These are phyloP conservation scores for Kluyveromyces nonfermentans DNA, from an alignment of 805 yeast genomes.

Conservation along the genomic window DNA sequence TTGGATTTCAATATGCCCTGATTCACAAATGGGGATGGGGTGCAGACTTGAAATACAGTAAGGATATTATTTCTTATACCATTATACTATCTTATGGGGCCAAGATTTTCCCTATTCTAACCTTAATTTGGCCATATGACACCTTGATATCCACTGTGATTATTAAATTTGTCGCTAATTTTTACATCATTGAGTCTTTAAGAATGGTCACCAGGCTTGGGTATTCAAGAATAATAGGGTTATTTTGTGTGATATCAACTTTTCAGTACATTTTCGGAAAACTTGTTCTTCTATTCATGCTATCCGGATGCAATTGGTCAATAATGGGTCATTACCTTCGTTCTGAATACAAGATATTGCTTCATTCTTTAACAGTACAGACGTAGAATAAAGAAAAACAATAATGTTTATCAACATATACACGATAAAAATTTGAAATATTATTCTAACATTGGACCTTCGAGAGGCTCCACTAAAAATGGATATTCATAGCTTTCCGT, in stretches of 20 bases:
- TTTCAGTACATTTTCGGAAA: slow-evolving; percentile 15
- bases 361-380: not conserved
- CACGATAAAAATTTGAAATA: not conserved
- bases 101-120: slow-evolving; percentile 78
- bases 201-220: slow-evolving; percentile 33
- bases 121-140: slow-evolving; percentile 96
- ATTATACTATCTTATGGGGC: slow-evolving; percentile 69
- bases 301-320: slow-evolving; percentile 11
- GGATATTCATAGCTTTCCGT: slow-evolving; percentile 67
- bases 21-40: slow-evolving; percentile 25
- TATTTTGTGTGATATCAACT: slow-evolving; percentile 14
- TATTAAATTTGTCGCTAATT: slow-evolving; percentile 50
- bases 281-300: slow-evolving; percentile 13
- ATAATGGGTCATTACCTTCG: not conserved
- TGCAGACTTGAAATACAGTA: slow-evolving; percentile 14
- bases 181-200: slow-evolving; percentile 59
- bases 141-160: slow-evolving; percentile 53
- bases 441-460: slow-evolving; percentile 72
- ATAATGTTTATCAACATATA: not conserved
- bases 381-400: not conserved
- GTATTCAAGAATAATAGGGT: slow-evolving; percentile 15
- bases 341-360: slow-evolving; percentile 2
- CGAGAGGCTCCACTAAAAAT: slow-evolving; percentile 54
- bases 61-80: slow-evolving; percentile 45
- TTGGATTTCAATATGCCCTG: slow-evolving; percentile 27